Conservation (phyloP, 371 early-diverging fungal species). For the Mortierella sp. region DNA sequence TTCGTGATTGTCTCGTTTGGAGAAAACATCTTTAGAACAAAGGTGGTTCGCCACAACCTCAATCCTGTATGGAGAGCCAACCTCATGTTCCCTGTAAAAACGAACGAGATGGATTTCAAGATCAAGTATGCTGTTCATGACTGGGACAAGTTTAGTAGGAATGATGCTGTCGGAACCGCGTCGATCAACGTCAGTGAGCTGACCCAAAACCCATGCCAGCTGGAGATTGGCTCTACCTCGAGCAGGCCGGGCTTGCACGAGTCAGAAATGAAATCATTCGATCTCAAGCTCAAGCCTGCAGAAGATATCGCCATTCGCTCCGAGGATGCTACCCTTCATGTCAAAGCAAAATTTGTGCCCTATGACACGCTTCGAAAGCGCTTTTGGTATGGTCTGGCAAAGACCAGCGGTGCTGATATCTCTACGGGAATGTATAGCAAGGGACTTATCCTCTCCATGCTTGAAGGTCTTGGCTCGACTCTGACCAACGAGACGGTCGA, state of each 20-base stretch:
- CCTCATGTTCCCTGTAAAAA: slow-evolving; percentile 68
- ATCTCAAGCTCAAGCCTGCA: not conserved
- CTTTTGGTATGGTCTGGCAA: slow-evolving; percentile 76
- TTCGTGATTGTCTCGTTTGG: slow-evolving; percentile 79
- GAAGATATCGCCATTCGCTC: not conserved
- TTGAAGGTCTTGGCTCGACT: slow-evolving; percentile 78
- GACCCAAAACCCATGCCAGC: slow-evolving; percentile 28
- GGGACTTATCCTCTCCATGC: slow-evolving; percentile 74
- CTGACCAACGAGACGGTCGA: slow-evolving; percentile 74
- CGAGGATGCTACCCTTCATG: slow-evolving; percentile 52
- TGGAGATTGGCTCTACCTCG: slow-evolving; percentile 56
- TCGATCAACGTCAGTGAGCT: slow-evolving; percentile 49
- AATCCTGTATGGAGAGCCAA: slow-evolving; percentile 77
- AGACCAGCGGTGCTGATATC: slow-evolving; percentile 61
- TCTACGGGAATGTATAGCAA: slow-evolving; percentile 51
- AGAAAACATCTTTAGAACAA: slow-evolving; percentile 72
- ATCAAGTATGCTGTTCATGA: slow-evolving; percentile 79
- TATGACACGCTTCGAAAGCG: slow-evolving; percentile 69
- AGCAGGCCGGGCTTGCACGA: slow-evolving; percentile 18
- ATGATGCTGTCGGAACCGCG: slow-evolving; percentile 71
- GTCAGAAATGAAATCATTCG: slow-evolving; percentile 17
- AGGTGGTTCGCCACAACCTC: slow-evolving; percentile 66
- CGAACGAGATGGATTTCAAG: slow-evolving; percentile 61
- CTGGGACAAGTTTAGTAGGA: slow-evolving; percentile 74
- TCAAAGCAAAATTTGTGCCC: slow-evolving; percentile 70